Percentiles rank a stretch among this genome's conserved stretches.
Evolutionary conservation across 345 rosid genomes (phyloP).

Genomic region (Hibiscus mutabilis): DNA sequence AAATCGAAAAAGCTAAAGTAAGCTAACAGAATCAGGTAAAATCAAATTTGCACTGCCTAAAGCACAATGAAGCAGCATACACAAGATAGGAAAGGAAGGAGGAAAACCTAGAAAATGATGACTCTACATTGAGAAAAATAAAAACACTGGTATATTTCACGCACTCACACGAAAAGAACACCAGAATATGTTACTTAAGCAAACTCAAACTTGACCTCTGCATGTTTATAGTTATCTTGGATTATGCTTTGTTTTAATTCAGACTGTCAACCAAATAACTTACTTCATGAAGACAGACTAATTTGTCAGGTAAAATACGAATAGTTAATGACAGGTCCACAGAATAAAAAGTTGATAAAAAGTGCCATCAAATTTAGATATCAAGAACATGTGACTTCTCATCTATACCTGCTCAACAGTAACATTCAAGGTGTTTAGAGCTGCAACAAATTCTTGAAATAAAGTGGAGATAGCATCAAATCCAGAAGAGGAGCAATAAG

Average conservation of each 20-base stretch:
- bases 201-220: not conserved
- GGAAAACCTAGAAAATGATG: too few species aligned
- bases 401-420: constrained; percentile 68
- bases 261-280: not conserved
- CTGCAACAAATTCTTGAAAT: constrained; percentile 55
- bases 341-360: not conserved
- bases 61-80: too few species aligned
- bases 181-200: not conserved
- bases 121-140: too few species aligned
- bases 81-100: too few species aligned
- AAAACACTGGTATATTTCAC: not conserved
- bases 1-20: constrained; percentile 3
- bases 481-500: constrained; percentile 73
- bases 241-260: not conserved
- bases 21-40: constrained; percentile 1
- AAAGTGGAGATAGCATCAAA: constrained; percentile 60
- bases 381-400: not conserved
- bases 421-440: constrained; percentile 63
- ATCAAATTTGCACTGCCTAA: not conserved
- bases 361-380: not conserved
- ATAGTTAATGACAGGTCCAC: not conserved
- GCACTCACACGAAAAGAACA: not conserved
- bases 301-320: not conserved
- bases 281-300: not conserved
- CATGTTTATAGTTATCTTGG: not conserved